A percentile compares a stretch with the other conserved stretches of the same genome.
These are phyloP conservation scores for Agaricus sinodeliciosus DNA, from an alignment of 768 basidiomycete genomes.

Conservation along the genomic window DNA sequence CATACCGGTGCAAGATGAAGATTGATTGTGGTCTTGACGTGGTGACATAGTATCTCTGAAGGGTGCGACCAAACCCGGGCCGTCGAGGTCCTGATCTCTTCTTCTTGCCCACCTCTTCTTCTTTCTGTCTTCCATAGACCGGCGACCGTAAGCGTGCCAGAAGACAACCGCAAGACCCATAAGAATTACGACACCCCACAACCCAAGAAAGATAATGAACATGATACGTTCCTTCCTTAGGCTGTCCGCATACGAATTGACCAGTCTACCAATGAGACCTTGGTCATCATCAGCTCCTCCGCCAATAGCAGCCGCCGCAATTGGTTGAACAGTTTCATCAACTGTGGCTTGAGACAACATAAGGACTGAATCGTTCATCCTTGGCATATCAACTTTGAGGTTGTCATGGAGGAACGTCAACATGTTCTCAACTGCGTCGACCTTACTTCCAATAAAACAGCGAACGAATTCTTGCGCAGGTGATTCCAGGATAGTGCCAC, in stretches of 20 bases:
- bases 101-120: constrained; percentile 47
- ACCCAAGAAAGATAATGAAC: constrained; percentile 73
- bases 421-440: constrained; percentile 78
- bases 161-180: constrained; percentile 67
- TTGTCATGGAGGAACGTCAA: constrained; percentile 90
- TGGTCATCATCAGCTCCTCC: constrained; percentile 41
- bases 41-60: constrained; percentile 19
- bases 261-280: constrained; percentile 66
- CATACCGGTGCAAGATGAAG: background rate
- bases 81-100: constrained; percentile 36
- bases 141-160: constrained; percentile 62
- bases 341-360: constrained; percentile 68
- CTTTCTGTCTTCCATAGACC: constrained; percentile 38
- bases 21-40: constrained; percentile 2
- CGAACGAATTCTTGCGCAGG: constrained; percentile 83
- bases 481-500: constrained; percentile 72
- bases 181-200: constrained; percentile 81
- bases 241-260: constrained; percentile 63
- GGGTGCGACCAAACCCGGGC: constrained; percentile 26
- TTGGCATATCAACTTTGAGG: constrained; percentile 73
- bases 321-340: constrained; percentile 71
- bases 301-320: constrained; percentile 77
- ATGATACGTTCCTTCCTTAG: constrained; percentile 79
- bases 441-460: constrained; percentile 90
- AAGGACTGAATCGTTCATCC: constrained; percentile 67